Percentiles rank a stretch among this genome's conserved stretches.
phyloP scores from a whole-genome alignment of 768 basidiomycete species.

The Lyophyllum decastes region DNA sequence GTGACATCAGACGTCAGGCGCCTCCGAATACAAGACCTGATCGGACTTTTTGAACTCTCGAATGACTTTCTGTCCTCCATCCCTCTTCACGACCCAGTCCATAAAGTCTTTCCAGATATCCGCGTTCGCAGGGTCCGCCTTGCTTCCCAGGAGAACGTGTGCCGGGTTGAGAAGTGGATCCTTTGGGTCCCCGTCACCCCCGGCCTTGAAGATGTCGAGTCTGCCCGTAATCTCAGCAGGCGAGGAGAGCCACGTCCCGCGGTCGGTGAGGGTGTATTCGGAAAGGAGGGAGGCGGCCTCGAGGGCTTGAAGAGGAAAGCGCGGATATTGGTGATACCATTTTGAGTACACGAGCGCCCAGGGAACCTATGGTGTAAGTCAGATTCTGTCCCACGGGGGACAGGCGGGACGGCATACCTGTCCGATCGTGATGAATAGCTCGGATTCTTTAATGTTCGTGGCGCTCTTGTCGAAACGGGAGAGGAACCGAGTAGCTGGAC shows the following conservation, averaged over 20 bases:
- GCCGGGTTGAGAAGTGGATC: constrained; percentile 47
- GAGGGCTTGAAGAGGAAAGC: constrained; percentile 51
- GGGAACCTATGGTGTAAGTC: constrained; percentile 40
- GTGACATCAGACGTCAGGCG: constrained; percentile 18
- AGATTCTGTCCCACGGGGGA: neutral
- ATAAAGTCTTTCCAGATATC: constrained; percentile 40
- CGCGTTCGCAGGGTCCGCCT: constrained; percentile 23
- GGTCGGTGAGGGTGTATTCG: constrained; percentile 58
- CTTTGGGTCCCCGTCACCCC: constrained; percentile 35
- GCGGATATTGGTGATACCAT: constrained; percentile 63
- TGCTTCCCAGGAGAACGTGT: constrained; percentile 38
- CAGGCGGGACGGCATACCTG: constrained; percentile 31
- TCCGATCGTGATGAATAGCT: constrained; percentile 49
- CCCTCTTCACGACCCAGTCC: constrained; percentile 38
- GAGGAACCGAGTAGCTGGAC: constrained; percentile 47
- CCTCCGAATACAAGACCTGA: constrained; percentile 29
- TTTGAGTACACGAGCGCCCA: constrained; percentile 53
- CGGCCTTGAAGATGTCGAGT: constrained; percentile 41
- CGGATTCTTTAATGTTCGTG: constrained; percentile 59
- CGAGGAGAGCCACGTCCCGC: constrained; percentile 50
- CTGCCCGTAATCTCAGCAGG: constrained; percentile 27
- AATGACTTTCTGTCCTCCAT: constrained; percentile 48
- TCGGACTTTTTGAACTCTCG: constrained; percentile 36
- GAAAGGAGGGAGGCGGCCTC: constrained; percentile 44
- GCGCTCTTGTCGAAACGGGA: constrained; percentile 61